These are phyloP conservation scores for Gossypium thurberi DNA, from an alignment of 345 rosid genomes.

Conservation along the genomic window DNA sequence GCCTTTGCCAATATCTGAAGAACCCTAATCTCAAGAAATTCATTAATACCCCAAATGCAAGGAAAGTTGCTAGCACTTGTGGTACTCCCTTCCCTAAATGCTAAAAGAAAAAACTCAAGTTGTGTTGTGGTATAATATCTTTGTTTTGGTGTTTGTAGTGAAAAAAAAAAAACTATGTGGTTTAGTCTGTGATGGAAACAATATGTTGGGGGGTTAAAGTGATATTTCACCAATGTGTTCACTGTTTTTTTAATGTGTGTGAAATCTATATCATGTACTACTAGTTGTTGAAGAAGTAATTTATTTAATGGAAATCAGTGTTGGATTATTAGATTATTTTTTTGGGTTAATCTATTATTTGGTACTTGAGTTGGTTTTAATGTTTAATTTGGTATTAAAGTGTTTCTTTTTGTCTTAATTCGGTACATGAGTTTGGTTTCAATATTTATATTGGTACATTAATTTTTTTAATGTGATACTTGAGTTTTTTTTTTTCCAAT, in stretches of 20 bases:
- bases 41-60: conserved; percentile 78
- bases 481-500: no score
- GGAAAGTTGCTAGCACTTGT: conserved; percentile 77
- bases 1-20: conserved; percentile 76
- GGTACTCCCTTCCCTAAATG: conserved; percentile 86
- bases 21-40: conserved; percentile 67
- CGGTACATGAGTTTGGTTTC: no score
- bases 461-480: no score
- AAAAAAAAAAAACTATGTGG: background rate
- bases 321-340: background rate
- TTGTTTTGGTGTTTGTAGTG: conserved; percentile 4
- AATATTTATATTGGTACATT: no score
- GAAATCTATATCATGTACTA: conserved; percentile 9
- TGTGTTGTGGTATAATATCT: conserved; percentile 12
- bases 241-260: background rate
- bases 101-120: conserved; percentile 2
- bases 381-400: no score
- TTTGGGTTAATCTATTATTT: no score
- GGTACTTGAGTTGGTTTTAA: no score
- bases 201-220: conserved; percentile 22
- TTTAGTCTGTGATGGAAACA: conserved; percentile 10
- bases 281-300: conserved; percentile 11
- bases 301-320: conserved; percentile 18
- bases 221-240: conserved; percentile 18
- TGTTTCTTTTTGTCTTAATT: no score